Base-by-base conservation (phyloP, 306 rosid species). In the Leucaena leucocephala region DNA sequence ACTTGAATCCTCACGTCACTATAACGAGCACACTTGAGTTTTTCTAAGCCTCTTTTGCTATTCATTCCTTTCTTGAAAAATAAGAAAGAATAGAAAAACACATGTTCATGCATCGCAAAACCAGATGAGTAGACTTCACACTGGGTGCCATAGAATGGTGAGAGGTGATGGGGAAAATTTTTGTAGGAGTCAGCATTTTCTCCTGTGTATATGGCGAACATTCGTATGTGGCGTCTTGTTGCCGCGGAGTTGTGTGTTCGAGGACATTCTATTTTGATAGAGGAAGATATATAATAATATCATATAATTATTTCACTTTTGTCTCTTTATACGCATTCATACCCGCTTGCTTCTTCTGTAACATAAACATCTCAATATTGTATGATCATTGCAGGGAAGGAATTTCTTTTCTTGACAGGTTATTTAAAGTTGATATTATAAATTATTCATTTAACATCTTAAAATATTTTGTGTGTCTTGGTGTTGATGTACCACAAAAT, bases 1-100 rank as follows among this genome's bases (percentile, higher is more conserved):
- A 84, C 76, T 78, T 92, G 66, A 81, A 86, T 65, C 98, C 97
- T 83, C 91, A 97, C 42, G 27, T 81, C 77, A 75, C 71, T 80
- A 52, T 92, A 11, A 71, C 72, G 9, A 92, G 91, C 84, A 86
- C 78, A 9, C 19, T 94, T 46, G 86, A 89, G 68, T 94, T 94
- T 61, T 89, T 59, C 79, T 94, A 79, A 62, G 68, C 78, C 27
- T 55, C 16, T 48, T 81, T 77, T 75, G 81, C 71, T 50, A 36
- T 36, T 64, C 61, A 16, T 58, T 44, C 49, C 67, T 44, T 50
- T 54, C 33, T 76, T 22, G 16, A 52, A 21, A 77, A 72, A 35
- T 35, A n/a, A 33, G 45, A 35, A 72, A n/a, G n/a, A n/a, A 27
- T 27, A 27, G 38, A 16, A 55, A 44, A 69, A 19, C 12, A 68